Evolutionary conservation across 2,329 filamentous ascomycete genomes (phyloP).

Genomic region (Ilyonectria mors-panacis): DNA sequence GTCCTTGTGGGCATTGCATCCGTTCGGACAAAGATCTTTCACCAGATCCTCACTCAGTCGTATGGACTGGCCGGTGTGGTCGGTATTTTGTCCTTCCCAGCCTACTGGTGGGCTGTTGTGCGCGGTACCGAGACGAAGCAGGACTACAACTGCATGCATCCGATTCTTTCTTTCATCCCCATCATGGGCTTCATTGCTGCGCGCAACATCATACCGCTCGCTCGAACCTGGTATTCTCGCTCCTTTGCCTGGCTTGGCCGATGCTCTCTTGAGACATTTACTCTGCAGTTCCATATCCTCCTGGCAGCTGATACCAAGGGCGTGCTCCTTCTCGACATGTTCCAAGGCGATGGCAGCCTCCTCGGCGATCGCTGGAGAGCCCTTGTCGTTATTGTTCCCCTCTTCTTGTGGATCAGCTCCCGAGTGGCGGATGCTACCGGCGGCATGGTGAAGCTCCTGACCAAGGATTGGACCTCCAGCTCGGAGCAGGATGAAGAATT

Average conservation of each 20-base stretch:
- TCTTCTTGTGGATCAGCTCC: slow-evolving; percentile 47
- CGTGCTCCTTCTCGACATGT: slow-evolving; percentile 47
- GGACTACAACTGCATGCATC: slow-evolving; percentile 65
- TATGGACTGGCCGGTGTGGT: neutral
- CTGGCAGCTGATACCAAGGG: slow-evolving; percentile 71
- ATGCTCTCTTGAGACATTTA: slow-evolving; percentile 71
- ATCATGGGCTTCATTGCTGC: slow-evolving; percentile 67
- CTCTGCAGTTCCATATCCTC: slow-evolving; percentile 74
- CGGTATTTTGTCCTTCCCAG: too few species aligned
- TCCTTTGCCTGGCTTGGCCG: slow-evolving; percentile 67
- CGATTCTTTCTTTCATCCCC: slow-evolving; percentile 68
- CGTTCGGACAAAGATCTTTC: too few species aligned
- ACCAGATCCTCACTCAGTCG: slow-evolving; percentile 27
- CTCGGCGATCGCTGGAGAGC: slow-evolving; percentile 40
- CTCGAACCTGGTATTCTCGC: slow-evolving; percentile 51
- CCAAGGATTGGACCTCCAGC: slow-evolving; percentile 28
- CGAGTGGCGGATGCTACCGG: slow-evolving; percentile 20
- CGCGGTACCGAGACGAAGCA: neutral
- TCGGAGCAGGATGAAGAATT: slow-evolving; percentile 27
- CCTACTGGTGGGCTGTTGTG: too few species aligned
- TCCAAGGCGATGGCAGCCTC: slow-evolving; percentile 40
- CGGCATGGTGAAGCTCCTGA: slow-evolving; percentile 40
- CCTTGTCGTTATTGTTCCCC: slow-evolving; percentile 24
- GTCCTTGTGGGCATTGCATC: slow-evolving; percentile 57
- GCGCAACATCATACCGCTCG: slow-evolving; percentile 58